Evolutionary conservation across 352 stramenopile genomes (phyloP), one percentile per base, ranked within the genome.

Genomic region (Pythium insidiosum): DNA sequence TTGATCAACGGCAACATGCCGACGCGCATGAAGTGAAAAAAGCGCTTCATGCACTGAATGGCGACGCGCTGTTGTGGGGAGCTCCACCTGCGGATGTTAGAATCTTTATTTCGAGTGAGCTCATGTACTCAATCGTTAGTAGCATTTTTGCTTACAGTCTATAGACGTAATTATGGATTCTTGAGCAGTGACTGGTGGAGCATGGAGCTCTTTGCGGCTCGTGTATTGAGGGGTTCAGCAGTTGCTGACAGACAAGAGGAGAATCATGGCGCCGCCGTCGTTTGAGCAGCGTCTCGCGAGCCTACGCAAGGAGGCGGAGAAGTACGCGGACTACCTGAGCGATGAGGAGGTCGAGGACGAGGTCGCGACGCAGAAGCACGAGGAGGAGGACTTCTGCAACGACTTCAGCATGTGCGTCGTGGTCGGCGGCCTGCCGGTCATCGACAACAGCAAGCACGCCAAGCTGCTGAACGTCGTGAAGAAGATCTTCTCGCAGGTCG

Each of bases 401-500:
- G 81, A 93, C 61, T 93, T 82, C 41, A 77, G 71, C 30, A 80
- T 76, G 50, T 86, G 76, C 22, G 57, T 94, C 19, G 73, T 94
- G 31, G 77, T 94, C 29, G 81, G 79, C 43, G 77, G 79, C 0
- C 56, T 90, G n/a, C 81, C 81, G 10, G 57, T 84, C 2, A 70
- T 90, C 21, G 78, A 87, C 59, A 69, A 60, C 40, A 20, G 61
- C 53, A 94, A 94, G 64, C 79, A 92, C 63, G 62, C 45, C 56
- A 94, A 94, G 68, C 62, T 94, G 35, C 52, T 90, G 41, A 83
- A 71, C 35, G 74, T 94, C 34, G 66, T 94, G 18, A 88, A 84
- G 61, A 89, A 89, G 60, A 85, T 94, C 50, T 88, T 94, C 56
- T 82, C 74, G 21, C 78, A 91, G 50, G 76, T 91, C 42, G 78